Conservation (phyloP, 169 alveolate genomes). For the Eimeria sp. region DNA sequence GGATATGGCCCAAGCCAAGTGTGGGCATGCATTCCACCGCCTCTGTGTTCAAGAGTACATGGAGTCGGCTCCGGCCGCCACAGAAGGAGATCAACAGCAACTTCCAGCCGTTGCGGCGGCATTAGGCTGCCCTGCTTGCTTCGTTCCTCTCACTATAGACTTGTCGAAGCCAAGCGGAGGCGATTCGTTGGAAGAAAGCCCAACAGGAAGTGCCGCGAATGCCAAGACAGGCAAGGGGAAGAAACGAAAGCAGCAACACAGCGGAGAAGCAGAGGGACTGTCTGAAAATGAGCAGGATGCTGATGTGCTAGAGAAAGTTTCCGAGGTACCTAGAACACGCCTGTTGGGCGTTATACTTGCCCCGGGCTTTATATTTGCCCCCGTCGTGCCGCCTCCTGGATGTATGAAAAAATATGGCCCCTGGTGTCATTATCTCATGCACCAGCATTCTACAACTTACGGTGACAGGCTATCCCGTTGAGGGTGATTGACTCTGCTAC, state of each 20-base stretch:
- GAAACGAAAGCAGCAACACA: background rate
- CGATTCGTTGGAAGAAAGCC: conserved; percentile 46
- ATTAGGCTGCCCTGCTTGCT: conserved; percentile 90
- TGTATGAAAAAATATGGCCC: background rate
- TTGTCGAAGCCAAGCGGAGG: conserved; percentile 67
- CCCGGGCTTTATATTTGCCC: too few species aligned
- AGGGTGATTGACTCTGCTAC: background rate
- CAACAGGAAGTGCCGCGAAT: conserved; percentile 43
- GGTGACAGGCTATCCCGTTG: background rate
- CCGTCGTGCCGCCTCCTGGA: background rate
- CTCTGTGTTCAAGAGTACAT: conserved; percentile 90
- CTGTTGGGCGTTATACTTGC: background rate
- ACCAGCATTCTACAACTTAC: background rate
- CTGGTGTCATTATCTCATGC: background rate
- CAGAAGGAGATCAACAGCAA: conserved; percentile 41
- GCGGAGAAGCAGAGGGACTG: conserved; percentile 18
- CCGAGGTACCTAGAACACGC: conserved; percentile 4
- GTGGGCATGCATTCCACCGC: conserved; percentile 93
- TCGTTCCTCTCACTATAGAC: conserved; percentile 87
- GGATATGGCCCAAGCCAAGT: conserved; percentile 87
- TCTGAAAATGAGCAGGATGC: conserved; percentile 58
- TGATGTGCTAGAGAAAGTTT: conserved; percentile 11
- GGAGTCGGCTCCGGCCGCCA: conserved; percentile 87
- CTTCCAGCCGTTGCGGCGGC: background rate
- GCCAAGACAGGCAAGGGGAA: conserved; percentile 50